Evolutionary conservation across 306 rosid genomes (phyloP), one percentile per base, ranked within the genome.

Genomic region (Crotalaria pallida): DNA sequence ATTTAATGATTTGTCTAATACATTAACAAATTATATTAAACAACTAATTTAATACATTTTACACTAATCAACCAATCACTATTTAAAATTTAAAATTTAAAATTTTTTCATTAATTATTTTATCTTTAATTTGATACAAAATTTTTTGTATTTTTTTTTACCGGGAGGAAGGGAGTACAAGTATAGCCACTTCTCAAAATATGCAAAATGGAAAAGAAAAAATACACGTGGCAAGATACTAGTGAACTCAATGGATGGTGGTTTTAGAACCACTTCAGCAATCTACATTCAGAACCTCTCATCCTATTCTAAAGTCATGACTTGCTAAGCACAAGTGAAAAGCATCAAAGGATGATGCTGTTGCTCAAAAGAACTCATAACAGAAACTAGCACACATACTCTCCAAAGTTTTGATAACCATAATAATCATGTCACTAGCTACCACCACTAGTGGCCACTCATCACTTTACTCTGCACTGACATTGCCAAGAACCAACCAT

Each of bases 351-450:
- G 43, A 40, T 22, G 10, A 19, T 12, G 59, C 22, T 7, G 18
- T 24, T 27, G 18, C 26, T 18, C 59, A 55, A 78, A 43, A 62
- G 5, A 19, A 48, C 21, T 48, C 72, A 36, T 5, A 59, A 59
- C 21, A 64, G 31, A 65, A 33, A 78, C 58, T 69, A 52, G 43
- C 26, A 9, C 15, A 53, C 31, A n/a, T n/a, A n/a, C n/a, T n/a
- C n/a, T 6, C 59, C 59, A 5, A 53, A 55, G 6, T 33, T 71
- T 43, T 67, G 41, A 66, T 38, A 38, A 38, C 13, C 44, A 38
- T 65, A 63, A 63, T 43, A 53, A 70, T 74, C 82, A 88, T 92
- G 98, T 85, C 92, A 65, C 73, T 82, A 55, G 83, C 96, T 77
- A 71, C 91, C 15, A 73, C 90, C 79, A 70, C 88, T 12, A 79